These are phyloP conservation scores for Begonia loranthoides DNA, from an alignment of 306 rosid species.

Conservation along the genomic window DNA sequence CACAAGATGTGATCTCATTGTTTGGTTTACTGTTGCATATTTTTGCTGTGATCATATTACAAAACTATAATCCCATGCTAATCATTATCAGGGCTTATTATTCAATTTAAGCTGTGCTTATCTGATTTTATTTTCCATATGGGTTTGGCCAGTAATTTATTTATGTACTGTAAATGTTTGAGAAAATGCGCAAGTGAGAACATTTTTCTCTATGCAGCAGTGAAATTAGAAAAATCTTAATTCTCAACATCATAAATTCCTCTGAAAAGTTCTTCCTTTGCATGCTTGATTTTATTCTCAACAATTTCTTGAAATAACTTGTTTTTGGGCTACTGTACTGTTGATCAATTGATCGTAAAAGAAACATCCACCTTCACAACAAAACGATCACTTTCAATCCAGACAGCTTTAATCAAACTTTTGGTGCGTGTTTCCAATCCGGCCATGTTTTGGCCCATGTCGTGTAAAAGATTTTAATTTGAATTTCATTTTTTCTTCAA, in stretches of 20 bases:
- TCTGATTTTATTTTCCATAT: too few relatives aligned
- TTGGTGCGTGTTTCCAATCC: slow-evolving; percentile 27
- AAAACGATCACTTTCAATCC: slow-evolving; percentile 10
- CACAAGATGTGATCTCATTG: too few relatives aligned
- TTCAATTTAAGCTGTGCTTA: too few relatives aligned
- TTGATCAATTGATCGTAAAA: slow-evolving; percentile 21
- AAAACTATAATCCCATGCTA: too few relatives aligned
- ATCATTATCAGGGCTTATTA: too few relatives aligned
- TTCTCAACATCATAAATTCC: not conserved
- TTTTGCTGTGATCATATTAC: too few relatives aligned
- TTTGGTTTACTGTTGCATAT: too few relatives aligned
- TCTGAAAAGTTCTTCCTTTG: slow-evolving; percentile 4
- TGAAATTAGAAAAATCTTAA: too few relatives aligned
- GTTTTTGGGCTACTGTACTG: slow-evolving; percentile 12
- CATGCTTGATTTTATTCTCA: slow-evolving; percentile 5
- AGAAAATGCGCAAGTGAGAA: not conserved
- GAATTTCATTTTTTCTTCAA: slow-evolving; percentile 8
- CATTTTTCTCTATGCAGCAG: not conserved
- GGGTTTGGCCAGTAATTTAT: too few relatives aligned
- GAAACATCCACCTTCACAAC: slow-evolving; percentile 13
- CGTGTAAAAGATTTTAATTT: slow-evolving; percentile 14
- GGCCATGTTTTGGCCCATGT: slow-evolving; percentile 29
- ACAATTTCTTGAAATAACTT: not conserved
- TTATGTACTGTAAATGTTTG: not conserved
- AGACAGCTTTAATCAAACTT: slow-evolving; percentile 26